A percentile compares a stretch with the other conserved stretches of the same genome.
phyloP scores from a whole-genome alignment of 208 protist species.

The Naegleria gruberi region DNA sequence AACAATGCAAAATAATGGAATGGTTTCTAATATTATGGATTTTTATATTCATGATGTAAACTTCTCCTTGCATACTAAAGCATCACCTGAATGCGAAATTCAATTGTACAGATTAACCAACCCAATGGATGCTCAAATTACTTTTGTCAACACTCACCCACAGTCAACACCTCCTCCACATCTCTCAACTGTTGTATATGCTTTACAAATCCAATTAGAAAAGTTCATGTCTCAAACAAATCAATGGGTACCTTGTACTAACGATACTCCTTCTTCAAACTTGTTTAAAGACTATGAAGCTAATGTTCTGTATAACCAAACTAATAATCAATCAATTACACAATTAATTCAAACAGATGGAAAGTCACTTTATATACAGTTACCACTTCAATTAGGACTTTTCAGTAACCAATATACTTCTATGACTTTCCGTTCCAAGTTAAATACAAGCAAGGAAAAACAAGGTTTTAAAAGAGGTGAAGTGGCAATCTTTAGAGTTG shows the following conservation, averaged over 20 bases:
- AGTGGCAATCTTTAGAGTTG: neutral
- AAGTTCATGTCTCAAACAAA: neutral
- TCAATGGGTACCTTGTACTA: slow-evolving; percentile 2
- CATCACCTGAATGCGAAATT: neutral
- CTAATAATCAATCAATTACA: neutral
- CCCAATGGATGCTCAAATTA: neutral
- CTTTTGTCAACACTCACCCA: neutral
- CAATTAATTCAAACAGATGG: neutral
- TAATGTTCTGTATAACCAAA: neutral
- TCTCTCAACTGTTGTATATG: neutral
- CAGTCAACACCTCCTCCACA: neutral
- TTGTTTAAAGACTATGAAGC: neutral
- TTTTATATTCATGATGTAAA: slow-evolving; percentile 4
- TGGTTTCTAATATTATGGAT: neutral
- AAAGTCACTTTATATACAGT: neutral
- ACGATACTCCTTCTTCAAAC: neutral
- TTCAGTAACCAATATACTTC: neutral
- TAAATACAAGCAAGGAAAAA: slow-evolving; percentile 17
- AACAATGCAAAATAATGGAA: too few species aligned
- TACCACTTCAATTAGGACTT: neutral
- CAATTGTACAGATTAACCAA: slow-evolving; percentile 7
- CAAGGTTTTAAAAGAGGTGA: slow-evolving; percentile 18
- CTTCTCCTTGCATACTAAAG: neutral
- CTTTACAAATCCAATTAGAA: neutral
- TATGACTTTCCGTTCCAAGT: neutral